phyloP scores from a whole-genome alignment of 163 green algal species.

The Scenedesmus sp. region DNA sequence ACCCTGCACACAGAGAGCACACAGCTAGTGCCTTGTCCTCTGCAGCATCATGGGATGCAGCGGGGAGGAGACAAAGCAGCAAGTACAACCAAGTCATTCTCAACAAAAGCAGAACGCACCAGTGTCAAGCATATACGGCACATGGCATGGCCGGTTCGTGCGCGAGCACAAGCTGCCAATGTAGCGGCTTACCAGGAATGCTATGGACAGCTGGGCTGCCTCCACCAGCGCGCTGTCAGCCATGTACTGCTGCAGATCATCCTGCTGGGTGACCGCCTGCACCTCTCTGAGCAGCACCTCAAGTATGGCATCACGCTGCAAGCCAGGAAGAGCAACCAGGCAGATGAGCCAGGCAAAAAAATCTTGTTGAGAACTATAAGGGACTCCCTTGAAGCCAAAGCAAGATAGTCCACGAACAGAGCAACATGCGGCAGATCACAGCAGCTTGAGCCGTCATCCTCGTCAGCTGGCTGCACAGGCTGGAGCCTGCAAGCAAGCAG shows the following conservation, averaged over 20 bases:
- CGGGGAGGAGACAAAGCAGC: neutral
- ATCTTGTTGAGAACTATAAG: too few species aligned
- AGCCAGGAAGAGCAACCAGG: neutral
- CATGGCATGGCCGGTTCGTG: neutral
- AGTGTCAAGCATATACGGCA: neutral
- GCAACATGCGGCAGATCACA: neutral
- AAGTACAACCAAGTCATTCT: neutral
- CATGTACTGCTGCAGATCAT: neutral
- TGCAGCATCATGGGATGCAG: neutral
- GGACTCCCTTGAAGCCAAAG: neutral
- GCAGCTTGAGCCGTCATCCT: too few species aligned
- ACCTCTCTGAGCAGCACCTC: neutral
- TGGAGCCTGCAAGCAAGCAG: neutral
- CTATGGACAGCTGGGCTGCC: neutral
- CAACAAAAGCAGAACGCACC: neutral
- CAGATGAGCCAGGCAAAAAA: neutral
- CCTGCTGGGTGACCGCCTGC: neutral
- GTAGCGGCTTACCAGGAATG: neutral
- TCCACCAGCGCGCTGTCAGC: neutral
- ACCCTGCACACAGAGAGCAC: neutral
- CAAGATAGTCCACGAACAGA: neutral
- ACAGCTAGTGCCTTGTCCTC: too few species aligned
- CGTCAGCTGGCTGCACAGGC: neutral
- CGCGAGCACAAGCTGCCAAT: neutral
- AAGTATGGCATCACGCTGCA: slow-evolving; percentile 29